phyloP scores from a whole-genome alignment of 371 early-diverging fungal genomes.

The Apophysomyces sp. region DNA sequence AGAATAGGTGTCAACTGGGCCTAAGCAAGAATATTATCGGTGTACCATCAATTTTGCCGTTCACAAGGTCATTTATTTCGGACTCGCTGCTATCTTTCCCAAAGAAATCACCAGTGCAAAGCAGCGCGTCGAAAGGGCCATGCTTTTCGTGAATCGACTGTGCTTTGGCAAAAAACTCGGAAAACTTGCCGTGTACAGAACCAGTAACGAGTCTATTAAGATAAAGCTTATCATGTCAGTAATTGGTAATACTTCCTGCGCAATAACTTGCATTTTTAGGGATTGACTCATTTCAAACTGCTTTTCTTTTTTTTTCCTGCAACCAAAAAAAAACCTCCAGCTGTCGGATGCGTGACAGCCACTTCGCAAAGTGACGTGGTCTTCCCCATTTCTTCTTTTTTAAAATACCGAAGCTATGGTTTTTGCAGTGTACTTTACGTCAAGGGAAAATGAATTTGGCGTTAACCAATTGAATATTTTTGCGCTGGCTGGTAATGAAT shows the following conservation, averaged over 20 bases:
- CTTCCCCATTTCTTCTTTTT: too few relatives aligned
- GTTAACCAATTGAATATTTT: too few relatives aligned
- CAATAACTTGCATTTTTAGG: background rate
- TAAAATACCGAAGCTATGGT: too few relatives aligned
- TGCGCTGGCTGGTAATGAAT: too few relatives aligned
- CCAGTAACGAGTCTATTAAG: slow-evolving; percentile 63
- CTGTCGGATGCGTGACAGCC: too few relatives aligned
- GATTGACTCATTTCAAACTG: background rate
- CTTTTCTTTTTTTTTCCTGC: too few relatives aligned
- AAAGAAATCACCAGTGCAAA: slow-evolving; percentile 85
- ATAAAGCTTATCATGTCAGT: background rate
- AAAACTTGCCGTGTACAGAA: slow-evolving; percentile 66
- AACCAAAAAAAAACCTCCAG: too few relatives aligned
- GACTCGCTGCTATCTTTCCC: slow-evolving; percentile 38
- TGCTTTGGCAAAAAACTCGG: slow-evolving; percentile 65
- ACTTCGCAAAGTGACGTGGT: too few relatives aligned
- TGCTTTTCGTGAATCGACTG: slow-evolving; percentile 74
- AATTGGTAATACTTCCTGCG: background rate
- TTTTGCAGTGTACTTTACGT: too few relatives aligned
- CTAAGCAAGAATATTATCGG: background rate
- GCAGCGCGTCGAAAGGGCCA: slow-evolving; percentile 82
- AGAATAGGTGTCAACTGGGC: background rate
- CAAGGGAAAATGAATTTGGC: too few relatives aligned
- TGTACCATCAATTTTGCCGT: slow-evolving; percentile 59
- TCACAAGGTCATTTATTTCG: slow-evolving; percentile 53